These are phyloP conservation scores for Xylaria sp. DNA, from an alignment of 2,329 filamentous ascomycete species.

Conservation along the genomic window DNA sequence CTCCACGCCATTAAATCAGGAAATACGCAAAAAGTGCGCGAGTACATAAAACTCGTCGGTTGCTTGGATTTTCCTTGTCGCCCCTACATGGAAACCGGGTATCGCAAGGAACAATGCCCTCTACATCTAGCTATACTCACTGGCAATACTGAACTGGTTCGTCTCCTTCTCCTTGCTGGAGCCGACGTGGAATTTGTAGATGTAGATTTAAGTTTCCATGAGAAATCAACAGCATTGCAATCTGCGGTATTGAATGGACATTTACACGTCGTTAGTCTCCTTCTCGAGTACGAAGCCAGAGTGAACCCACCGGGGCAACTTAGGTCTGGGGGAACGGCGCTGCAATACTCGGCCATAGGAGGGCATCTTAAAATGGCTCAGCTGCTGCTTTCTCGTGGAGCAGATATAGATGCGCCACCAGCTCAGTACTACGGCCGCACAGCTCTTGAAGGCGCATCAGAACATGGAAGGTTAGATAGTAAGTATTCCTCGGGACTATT, in stretches of 20 bases:
- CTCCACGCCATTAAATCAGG: not conserved
- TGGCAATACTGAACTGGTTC: not conserved
- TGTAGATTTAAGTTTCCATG: too few relatives aligned
- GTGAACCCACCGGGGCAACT: not conserved
- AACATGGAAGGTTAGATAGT: conserved; percentile 20
- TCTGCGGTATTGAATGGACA: not conserved
- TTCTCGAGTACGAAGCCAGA: not conserved
- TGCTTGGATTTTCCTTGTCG: not conserved
- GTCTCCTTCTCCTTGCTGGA: conserved; percentile 3
- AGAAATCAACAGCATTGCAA: not conserved
- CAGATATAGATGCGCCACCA: conserved; percentile 27
- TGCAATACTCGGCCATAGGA: not conserved
- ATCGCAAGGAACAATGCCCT: not conserved
- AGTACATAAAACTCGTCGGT: not conserved
- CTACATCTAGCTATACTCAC: not conserved
- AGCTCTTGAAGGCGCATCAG: conserved; percentile 27
- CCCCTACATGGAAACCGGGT: too few relatives aligned
- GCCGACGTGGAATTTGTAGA: not conserved
- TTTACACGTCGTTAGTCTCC: not conserved
- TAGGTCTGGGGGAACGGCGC: not conserved
- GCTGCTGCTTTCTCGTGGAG: conserved; percentile 1
- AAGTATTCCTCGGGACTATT: not conserved
- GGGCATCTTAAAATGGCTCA: conserved; percentile 8
- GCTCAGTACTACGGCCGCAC: not conserved
- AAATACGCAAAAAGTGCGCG: not conserved